Evolutionary conservation across 225 moss, liverwort and hornwort species (phyloP).

Genomic region (Lunularia cruciata): DNA sequence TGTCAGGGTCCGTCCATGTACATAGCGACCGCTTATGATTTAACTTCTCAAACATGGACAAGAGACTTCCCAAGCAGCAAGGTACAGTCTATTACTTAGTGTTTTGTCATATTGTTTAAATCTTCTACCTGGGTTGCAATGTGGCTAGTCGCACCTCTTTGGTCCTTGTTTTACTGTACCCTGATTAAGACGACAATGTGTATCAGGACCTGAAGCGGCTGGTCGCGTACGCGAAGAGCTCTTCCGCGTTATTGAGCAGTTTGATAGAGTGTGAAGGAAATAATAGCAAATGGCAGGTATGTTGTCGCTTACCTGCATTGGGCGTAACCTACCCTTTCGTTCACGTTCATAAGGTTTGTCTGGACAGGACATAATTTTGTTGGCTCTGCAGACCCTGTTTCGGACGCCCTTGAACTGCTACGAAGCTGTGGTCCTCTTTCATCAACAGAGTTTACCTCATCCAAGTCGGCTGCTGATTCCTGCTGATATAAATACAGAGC

Average conservation of each 20-base stretch:
- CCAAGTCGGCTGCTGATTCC: constrained; percentile 76
- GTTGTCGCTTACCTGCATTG: neutral
- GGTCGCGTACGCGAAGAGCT: constrained; percentile 74
- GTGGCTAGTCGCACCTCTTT: neutral
- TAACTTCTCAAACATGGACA: constrained; percentile 85
- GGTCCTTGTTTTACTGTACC: neutral
- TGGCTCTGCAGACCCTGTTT: constrained; percentile 68
- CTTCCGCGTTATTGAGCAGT: constrained; percentile 53
- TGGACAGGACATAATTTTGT: no score
- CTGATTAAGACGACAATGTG: neutral
- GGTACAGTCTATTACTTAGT: constrained; percentile 28
- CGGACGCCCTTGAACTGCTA: constrained; percentile 70
- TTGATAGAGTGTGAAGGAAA: constrained; percentile 62
- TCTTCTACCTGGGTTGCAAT: neutral
- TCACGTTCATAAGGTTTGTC: no score
- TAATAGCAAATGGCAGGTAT: constrained; percentile 71
- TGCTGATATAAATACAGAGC: constrained; percentile 43
- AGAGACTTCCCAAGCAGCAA: constrained; percentile 55
- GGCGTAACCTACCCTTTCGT: neutral
- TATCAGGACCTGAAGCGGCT: constrained; percentile 67
- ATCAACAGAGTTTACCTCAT: constrained; percentile 71
- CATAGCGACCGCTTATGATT: constrained; percentile 80
- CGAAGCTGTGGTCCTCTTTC: constrained; percentile 67
- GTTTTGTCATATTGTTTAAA: no score
- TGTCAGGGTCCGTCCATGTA: constrained; percentile 66